Evolutionary conservation across 2,329 filamentous ascomycete species (phyloP), one percentile per base, ranked within the genome.

Genomic region (Magnaporthiopsis rhizophila): DNA sequence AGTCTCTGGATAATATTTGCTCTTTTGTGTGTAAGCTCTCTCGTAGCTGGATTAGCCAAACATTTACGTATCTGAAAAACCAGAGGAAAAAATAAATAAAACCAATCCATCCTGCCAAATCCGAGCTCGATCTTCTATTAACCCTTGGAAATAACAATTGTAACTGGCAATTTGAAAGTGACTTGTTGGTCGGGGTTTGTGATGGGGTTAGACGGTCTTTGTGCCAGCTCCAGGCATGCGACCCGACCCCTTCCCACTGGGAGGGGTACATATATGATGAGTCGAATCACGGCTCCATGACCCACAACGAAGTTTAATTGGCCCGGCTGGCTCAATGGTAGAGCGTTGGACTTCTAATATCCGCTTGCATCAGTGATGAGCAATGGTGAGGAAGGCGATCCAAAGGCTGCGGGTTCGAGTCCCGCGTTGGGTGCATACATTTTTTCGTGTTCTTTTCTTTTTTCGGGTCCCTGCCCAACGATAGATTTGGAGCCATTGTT

Each of bases 321-420:
- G 58, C 58, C 58, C 58, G 58, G 58, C 26, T 60, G 58, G 58
- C 58, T 60, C 58, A 60, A 60, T 60, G 58, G 58, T 36, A 60
- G 58, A 60, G 58, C 58, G 58, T 60, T 60, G 58, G 58, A 60
- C 58, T 60, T 60, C 58, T 60, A 60, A 32, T 60, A 53, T 53
- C 21, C 45, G 21, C 45, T 24, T 53, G 45, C 45, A n/a, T 53
- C 45, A 53, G 18, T 6, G n/a, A 53, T 53, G 45, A 24, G 45
- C 45, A 53, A 13, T 21, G 45, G 45, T 53, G 57, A 18, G 57
- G 30, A 30, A 32, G 57, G 12, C 11, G 12, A 60, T 60, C 58
- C 58, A 60, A 60, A 60, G 58, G 58, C 58, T 60, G 58, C 58
- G 58, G 58, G 58, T 60, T 60, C 58, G 58, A 60, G 58, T 60